phyloP scores from a whole-genome alignment of 2,329 filamentous ascomycete species.

The Venturia carpophila region DNA sequence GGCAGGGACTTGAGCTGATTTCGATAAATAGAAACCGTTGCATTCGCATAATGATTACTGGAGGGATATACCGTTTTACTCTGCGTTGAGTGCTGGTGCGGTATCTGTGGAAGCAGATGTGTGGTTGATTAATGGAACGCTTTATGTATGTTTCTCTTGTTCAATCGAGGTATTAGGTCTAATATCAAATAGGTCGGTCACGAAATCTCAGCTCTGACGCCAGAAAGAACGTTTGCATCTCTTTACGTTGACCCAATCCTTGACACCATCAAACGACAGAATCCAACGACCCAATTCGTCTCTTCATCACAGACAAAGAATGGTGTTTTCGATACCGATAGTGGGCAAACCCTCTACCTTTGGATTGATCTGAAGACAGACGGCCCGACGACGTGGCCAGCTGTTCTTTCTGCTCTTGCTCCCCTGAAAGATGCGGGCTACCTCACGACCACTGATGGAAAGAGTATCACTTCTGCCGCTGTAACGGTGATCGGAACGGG shows the following conservation, averaged over 20 bases:
- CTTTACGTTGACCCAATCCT: slow-evolving; percentile 55
- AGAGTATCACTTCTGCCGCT: slow-evolving; percentile 39
- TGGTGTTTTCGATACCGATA: slow-evolving; percentile 52
- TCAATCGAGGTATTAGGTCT: neutral
- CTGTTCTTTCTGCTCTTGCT: slow-evolving; percentile 48
- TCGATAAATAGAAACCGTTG: slow-evolving; percentile 38
- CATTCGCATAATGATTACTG: slow-evolving; percentile 57
- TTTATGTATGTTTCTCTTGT: slow-evolving; percentile 39
- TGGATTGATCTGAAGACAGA: slow-evolving; percentile 58
- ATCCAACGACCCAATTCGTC: slow-evolving; percentile 46
- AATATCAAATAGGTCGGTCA: slow-evolving; percentile 44
- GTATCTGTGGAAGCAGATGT: slow-evolving; percentile 54
- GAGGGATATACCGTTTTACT: slow-evolving; percentile 41
- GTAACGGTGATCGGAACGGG: slow-evolving; percentile 58
- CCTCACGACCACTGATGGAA: slow-evolving; percentile 46
- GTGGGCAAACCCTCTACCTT: slow-evolving; percentile 53
- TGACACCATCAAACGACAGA: slow-evolving; percentile 47
- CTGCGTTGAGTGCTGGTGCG: slow-evolving; percentile 50
- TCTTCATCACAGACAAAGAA: slow-evolving; percentile 41
- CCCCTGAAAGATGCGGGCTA: slow-evolving; percentile 48
- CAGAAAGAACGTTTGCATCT: slow-evolving; percentile 46
- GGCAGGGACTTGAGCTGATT: slow-evolving; percentile 12
- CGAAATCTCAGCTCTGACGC: slow-evolving; percentile 44
- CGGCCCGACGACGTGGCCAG: slow-evolving; percentile 48
- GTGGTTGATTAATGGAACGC: slow-evolving; percentile 48